Evolutionary conservation across 441 rosid species (phyloP).

Genomic region (Adansonia gregorii): DNA sequence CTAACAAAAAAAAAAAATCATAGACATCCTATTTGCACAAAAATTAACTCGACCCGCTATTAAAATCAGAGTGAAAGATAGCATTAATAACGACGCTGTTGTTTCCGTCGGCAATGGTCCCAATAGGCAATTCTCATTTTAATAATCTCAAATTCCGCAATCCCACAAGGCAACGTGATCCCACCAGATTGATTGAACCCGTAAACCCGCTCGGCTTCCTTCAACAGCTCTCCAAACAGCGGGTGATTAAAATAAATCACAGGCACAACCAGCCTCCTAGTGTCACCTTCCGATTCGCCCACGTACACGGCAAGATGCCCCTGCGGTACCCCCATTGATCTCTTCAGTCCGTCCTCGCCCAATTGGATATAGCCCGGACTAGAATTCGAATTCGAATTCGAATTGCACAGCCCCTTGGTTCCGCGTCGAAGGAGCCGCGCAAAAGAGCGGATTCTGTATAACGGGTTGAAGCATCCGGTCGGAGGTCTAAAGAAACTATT

Average conservation of each 20-base stretch:
- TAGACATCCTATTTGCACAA: neutral
- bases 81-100: neutral
- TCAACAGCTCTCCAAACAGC: conserved; percentile 59
- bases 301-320: conserved; percentile 74
- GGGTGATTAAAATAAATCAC: conserved; percentile 73
- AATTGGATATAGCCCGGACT: conserved; percentile 41
- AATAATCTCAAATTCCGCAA: conserved; percentile 74
- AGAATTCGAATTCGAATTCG: conserved; percentile 33
- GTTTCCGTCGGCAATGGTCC: conserved; percentile 42
- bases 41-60: neutral
- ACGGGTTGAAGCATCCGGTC: conserved; percentile 33
- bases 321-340: conserved; percentile 42
- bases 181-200: conserved; percentile 71
- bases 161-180: conserved; percentile 64
- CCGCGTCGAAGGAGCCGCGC: conserved; percentile 43
- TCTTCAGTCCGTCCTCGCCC: conserved; percentile 38
- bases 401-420: conserved; percentile 34
- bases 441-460: conserved; percentile 41
- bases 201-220: conserved; percentile 64
- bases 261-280: conserved; percentile 61
- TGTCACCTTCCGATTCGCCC: conserved; percentile 51
- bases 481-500: neutral
- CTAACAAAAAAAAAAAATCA: neutral
- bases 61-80: neutral
- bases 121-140: conserved; percentile 66